phyloP scores from a whole-genome alignment of 2,329 filamentous ascomycete species.

The Amauroascus verrucosus region DNA sequence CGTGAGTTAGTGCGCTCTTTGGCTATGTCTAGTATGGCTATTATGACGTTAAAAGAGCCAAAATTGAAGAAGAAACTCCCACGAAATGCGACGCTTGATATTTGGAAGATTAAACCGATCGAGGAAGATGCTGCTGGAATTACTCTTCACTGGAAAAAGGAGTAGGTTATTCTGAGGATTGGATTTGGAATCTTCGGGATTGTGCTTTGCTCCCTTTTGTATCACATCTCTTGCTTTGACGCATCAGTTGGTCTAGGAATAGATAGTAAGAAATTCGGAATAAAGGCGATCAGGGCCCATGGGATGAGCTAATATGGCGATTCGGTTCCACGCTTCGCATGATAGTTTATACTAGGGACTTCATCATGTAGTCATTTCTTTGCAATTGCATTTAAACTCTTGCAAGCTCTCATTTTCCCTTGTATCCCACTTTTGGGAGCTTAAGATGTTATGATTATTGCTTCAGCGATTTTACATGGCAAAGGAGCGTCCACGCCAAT shows the following conservation, averaged over 20 bases:
- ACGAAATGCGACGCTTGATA: constrained; percentile 20
- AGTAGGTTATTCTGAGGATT: not conserved
- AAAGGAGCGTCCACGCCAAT: too few species aligned
- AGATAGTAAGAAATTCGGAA: not conserved
- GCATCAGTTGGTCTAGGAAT: not conserved
- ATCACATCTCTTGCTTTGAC: not conserved
- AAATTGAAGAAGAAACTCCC: constrained; percentile 33
- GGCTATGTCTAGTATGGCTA: constrained; percentile 64
- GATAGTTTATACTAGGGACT: not conserved
- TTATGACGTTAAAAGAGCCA: constrained; percentile 29
- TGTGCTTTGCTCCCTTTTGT: not conserved
- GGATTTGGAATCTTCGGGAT: not conserved
- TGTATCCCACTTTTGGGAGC: too few species aligned
- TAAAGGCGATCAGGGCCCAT: not conserved
- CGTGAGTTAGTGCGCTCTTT: constrained; percentile 66
- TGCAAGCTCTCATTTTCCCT: too few species aligned
- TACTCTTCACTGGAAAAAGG: constrained; percentile 7
- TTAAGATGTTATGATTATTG: too few species aligned
- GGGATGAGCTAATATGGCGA: not conserved
- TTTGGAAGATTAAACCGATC: constrained; percentile 22
- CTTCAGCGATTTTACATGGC: too few species aligned
- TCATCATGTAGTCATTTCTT: not conserved
- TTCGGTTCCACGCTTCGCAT: not conserved
- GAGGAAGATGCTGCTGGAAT: constrained; percentile 11
- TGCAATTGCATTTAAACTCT: too few species aligned